These are phyloP conservation scores for Camellia japonica DNA, from an alignment of 148 eudicot species.

Conservation along the genomic window DNA sequence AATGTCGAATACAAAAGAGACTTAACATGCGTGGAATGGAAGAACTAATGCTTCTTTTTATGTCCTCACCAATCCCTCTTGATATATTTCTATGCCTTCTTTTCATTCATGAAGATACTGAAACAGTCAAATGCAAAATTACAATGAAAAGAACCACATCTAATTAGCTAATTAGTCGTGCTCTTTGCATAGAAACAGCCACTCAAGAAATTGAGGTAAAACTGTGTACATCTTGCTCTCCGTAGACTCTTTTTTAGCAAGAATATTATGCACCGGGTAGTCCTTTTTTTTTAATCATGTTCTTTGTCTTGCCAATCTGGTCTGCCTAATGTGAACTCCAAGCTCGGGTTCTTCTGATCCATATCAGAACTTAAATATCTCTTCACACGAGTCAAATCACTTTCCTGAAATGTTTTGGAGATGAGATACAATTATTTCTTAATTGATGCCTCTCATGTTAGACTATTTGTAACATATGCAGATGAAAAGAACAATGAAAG, in stretches of 20 bases:
- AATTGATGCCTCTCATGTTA: not conserved
- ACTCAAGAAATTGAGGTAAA: too few species aligned
- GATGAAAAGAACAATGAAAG: not conserved
- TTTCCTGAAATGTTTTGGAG: slow-evolving; percentile 23
- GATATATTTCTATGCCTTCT: not conserved
- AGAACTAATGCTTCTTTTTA: not conserved
- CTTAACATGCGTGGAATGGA: not conserved
- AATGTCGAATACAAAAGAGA: not conserved
- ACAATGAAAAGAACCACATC: not conserved
- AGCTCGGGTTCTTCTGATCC: slow-evolving; percentile 32
- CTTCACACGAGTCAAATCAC: slow-evolving; percentile 19
- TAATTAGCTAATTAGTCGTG: slow-evolving; percentile 11
- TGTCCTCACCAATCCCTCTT: slow-evolving; percentile 5
- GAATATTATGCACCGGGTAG: too few species aligned
- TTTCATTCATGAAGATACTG: not conserved
- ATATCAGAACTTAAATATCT: slow-evolving; percentile 24
- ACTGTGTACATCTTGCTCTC: too few species aligned
- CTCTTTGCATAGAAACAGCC: not conserved
- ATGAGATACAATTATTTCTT: not conserved
- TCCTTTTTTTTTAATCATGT: slow-evolving; percentile 3
- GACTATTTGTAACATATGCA: not conserved
- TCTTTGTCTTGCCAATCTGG: slow-evolving; percentile 32
- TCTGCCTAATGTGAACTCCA: slow-evolving; percentile 42
- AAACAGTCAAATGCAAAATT: slow-evolving; percentile 6
- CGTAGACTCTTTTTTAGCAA: too few species aligned